Evolutionary conservation across 768 basidiomycete genomes (phyloP), one percentile per base, ranked within the genome.

Genomic region (Tubosaeta sp.): DNA sequence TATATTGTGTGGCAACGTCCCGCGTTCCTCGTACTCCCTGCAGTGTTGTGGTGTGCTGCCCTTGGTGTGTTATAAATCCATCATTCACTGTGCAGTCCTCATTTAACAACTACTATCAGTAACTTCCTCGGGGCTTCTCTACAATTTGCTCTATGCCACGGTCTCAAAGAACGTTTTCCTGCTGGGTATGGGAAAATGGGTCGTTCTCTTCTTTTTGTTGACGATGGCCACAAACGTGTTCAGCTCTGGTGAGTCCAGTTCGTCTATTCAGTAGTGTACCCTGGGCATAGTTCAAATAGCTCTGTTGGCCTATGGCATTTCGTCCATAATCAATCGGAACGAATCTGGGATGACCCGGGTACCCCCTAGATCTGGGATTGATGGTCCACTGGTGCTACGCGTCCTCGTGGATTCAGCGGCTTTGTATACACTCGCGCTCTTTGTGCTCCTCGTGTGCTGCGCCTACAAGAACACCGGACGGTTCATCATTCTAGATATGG

Each of bases 221-320:
- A 60, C 65, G 13, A 47, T 65, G 35, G 42, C 45, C 3, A 66
- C 63, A 3, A 65, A 66, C 31, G 4, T 54, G 26, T 38, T 65
- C n/a, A 48, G 58, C 43, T 65, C 65, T 3, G 52, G 59, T 60
- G 43, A 51, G 59, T 13, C 17, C 16, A 46, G 7, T 25, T 29
- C 12, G n/a, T 42, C n/a, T 1, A 2, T 13, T 45, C 5, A 41
- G 16, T 8, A 7, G 16, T 14, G 13, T 51, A 26, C 51, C 37
- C 12, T 39, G 22, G 8, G 38, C 29, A 27, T 27, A 25, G 9
- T 49, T 27, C 7, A 14, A 34, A 31, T 31, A 60, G 59, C 16
- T 25, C 16, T 64, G 2, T 34, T 64, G 38, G 54, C 50, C 16
- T 56, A 59, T 43, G 59, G 62, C 43, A 59, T 64, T 33, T 61